These are phyloP conservation scores for Pseudopithomyces chartarum DNA, from an alignment of 2,329 filamentous ascomycete species.

Conservation along the genomic window DNA sequence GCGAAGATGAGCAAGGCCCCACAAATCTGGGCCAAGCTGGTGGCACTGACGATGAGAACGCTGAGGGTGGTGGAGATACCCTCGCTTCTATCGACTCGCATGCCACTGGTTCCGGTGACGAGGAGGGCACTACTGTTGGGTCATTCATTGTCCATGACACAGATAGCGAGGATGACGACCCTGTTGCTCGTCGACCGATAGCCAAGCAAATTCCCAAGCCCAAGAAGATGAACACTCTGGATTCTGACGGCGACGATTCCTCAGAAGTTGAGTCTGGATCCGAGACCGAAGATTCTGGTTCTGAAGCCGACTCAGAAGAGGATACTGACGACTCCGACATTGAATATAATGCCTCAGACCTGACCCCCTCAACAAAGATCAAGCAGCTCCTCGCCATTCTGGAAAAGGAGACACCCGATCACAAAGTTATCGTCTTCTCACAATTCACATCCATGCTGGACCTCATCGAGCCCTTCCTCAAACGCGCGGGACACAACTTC, in stretches of 20 bases:
- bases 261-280: conserved; percentile 36
- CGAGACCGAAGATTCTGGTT: conserved; percentile 33
- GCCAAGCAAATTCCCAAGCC: conserved; percentile 30
- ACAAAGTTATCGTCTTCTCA: conserved; percentile 98
- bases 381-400: conserved; percentile 82
- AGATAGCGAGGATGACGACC: conserved; percentile 46
- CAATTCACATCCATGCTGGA: conserved; percentile 99
- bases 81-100: conserved; percentile 74
- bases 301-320: conserved; percentile 52
- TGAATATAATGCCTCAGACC: conserved; percentile 52
- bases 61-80: conserved; percentile 83
- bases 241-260: conserved; percentile 50
- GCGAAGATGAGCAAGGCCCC: conserved; percentile 65
- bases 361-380: conserved; percentile 85
- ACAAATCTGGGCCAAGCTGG: conserved; percentile 75
- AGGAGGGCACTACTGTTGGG: conserved; percentile 49
- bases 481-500: conserved; percentile 73
- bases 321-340: conserved; percentile 48
- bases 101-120: conserved; percentile 59
- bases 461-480: conserved; percentile 89
- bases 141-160: conserved; percentile 46
- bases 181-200: conserved; percentile 21
- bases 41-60: conserved; percentile 85
- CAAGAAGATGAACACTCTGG: conserved; percentile 60
- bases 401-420: conserved; percentile 73